Evolutionary conservation across 371 early-diverging fungal species (phyloP).

Genomic region (Batkoa obscura): DNA sequence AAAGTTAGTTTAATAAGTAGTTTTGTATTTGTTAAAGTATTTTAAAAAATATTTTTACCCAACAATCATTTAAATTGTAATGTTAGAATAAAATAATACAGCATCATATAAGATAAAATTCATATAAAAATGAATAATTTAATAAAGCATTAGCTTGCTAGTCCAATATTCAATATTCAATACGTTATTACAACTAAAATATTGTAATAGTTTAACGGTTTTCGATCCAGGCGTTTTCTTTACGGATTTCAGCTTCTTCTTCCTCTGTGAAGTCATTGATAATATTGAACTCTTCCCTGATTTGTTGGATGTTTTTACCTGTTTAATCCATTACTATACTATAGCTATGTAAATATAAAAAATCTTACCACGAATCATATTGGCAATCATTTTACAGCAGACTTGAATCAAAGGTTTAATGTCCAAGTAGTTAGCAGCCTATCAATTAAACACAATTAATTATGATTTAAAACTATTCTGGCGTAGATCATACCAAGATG

Average conservation of each 20-base stretch:
- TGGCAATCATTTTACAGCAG: constrained; percentile 95
- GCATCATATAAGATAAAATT: no score
- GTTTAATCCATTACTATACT: no score
- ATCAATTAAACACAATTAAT: background rate
- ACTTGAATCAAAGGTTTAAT: constrained; percentile 65
- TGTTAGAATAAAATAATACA: no score
- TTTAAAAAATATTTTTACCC: no score
- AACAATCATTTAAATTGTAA: no score
- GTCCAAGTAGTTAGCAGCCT: constrained; percentile 91
- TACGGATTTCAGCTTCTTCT: constrained; percentile 74
- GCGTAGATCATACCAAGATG: constrained; percentile 21
- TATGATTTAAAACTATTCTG: background rate
- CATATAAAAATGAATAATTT: no score
- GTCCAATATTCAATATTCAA: no score
- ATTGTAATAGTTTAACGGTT: constrained; percentile 30
- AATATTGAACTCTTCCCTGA: constrained; percentile 86
- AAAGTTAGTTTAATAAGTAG: no score
- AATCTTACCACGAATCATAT: constrained; percentile 69
- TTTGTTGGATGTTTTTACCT: constrained; percentile 78
- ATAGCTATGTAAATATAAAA: background rate
- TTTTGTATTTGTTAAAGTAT: no score
- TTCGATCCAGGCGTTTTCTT: constrained; percentile 84
- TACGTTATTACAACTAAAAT: no score
- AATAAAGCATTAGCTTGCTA: no score
- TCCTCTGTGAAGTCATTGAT: constrained; percentile 91